These are phyloP conservation scores for Lizanozyma gosingica DNA, from an alignment of 1,139 yeast species.

Conservation along the genomic window DNA sequence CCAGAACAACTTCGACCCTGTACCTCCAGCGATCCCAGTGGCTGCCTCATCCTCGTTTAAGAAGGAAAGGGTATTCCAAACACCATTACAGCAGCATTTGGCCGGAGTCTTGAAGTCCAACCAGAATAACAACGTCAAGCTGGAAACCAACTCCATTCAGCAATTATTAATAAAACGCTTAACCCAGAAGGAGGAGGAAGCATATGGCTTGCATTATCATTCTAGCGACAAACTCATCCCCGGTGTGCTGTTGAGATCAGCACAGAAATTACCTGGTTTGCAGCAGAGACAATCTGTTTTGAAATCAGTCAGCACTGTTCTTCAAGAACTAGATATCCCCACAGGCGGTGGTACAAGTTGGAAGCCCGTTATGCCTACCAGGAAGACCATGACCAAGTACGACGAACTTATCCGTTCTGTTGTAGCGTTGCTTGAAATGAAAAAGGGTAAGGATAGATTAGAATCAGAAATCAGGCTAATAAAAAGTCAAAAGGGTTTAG, in stretches of 20 bases:
- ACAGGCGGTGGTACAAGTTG: slow-evolving; percentile 47
- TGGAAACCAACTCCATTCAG: slow-evolving; percentile 32
- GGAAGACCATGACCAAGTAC: slow-evolving; percentile 67
- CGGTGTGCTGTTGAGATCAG: slow-evolving; percentile 75
- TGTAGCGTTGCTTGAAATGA: slow-evolving; percentile 69
- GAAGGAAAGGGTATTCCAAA: slow-evolving; percentile 45
- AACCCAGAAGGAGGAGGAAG: slow-evolving; percentile 71
- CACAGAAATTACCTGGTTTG: slow-evolving; percentile 39
- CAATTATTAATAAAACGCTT: slow-evolving; percentile 47
- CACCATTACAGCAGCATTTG: slow-evolving; percentile 38
- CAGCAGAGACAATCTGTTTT: slow-evolving; percentile 56
- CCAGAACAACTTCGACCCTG: slow-evolving; percentile 29
- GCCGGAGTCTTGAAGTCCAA: slow-evolving; percentile 25
- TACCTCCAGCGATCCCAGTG: slow-evolving; percentile 50
- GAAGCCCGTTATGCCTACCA: slow-evolving; percentile 86
- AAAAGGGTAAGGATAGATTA: slow-evolving; percentile 79
- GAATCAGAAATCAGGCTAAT: slow-evolving; percentile 69
- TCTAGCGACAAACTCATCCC: slow-evolving; percentile 62
- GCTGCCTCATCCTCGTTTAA: slow-evolving; percentile 45
- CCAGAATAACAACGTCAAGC: slow-evolving; percentile 16
- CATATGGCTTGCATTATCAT: slow-evolving; percentile 79
- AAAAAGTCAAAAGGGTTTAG: slow-evolving; percentile 37
- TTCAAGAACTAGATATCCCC: slow-evolving; percentile 71
- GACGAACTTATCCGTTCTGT: slow-evolving; percentile 71
- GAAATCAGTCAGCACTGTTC: slow-evolving; percentile 59